Evolutionary conservation across 2,329 filamentous ascomycete genomes (phyloP), one percentile per base, ranked within the genome.

Genomic region (Aspergillus sp.): DNA sequence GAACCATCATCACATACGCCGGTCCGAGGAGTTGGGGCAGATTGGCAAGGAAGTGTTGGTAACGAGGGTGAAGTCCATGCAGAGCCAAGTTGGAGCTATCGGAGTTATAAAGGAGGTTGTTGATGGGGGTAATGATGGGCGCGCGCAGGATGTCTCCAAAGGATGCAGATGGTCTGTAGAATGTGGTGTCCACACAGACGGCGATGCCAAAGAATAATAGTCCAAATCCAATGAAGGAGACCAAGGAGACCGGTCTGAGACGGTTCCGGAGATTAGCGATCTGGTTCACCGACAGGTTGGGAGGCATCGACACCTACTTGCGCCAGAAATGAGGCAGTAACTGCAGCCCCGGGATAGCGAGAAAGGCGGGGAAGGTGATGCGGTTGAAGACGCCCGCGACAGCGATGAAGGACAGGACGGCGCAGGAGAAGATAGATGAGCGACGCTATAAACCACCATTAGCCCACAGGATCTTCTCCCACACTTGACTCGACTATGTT

Each of bases 341-440:
- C 71, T 88, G 88, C 72, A 96, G 79, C 39, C 89, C 89, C 55
- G 95, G 94, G 72, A 97, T 86, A 59, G 96, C 75, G 62, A 99
- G 78, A 74, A 96, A 99, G 14, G 93, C 94, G 50, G 94, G 94
- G 75, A 98, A 98, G 10, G 95, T 99, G 70, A 98, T 97, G 65
- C 95, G 87, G 77, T 98, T 99, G 78, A 99, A 99, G 59, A 94
- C 80, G 53, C 95, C 95, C 70, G 95, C 90, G 14, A 96, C 89
- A 55, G 86, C 83, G 56, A 97, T 86, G 62, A 93, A 87, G 31
- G 92, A 92, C 46, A 99, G 85, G 47, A 95, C 82, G 46, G 86
- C 84, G 59, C 90, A 92, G 20, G 92, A 88, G 67, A 92, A 80
- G 58, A 91, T 81, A 52, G 91, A 91, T 58, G 91, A 89, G 69